Evolutionary conservation across 2,329 filamentous ascomycete genomes (phyloP).

Genomic region (Paracamarosporium sp.): DNA sequence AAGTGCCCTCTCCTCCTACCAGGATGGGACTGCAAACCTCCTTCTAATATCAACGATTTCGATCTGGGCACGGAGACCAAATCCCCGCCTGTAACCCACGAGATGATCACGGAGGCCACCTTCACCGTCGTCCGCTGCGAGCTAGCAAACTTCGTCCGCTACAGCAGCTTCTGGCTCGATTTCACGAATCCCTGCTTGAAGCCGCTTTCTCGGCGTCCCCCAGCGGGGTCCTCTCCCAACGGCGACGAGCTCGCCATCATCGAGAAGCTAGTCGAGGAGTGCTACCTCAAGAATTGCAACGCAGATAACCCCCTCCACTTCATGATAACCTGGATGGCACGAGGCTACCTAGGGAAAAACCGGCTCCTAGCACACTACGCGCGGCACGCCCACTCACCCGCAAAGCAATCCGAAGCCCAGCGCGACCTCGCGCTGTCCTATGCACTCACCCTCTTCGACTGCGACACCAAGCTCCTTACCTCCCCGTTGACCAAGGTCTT

Average conservation of each 20-base stretch:
- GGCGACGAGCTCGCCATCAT: conserved; percentile 40
- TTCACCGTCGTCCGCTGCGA: conserved; percentile 59
- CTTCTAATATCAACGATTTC: conserved; percentile 60
- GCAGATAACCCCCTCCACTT: conserved; percentile 49
- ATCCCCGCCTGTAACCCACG: conserved; percentile 45
- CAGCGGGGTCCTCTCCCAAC: conserved; percentile 18
- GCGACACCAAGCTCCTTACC: conserved; percentile 53
- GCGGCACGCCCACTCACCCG: conserved; percentile 14
- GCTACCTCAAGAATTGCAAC: conserved; percentile 43
- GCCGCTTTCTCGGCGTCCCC: conserved; percentile 41
- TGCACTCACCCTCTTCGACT: conserved; percentile 52
- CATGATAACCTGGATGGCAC: conserved; percentile 55
- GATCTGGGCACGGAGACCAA: conserved; percentile 50
- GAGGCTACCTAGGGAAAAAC: conserved; percentile 56
- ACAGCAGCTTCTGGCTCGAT: conserved; percentile 53
- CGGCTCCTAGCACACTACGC: conserved; percentile 60
- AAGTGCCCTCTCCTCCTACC: conserved; percentile 56
- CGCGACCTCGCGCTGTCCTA: conserved; percentile 36
- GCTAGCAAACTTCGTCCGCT: conserved; percentile 50
- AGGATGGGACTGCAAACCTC: conserved; percentile 55
- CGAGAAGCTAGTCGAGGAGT: conserved; percentile 48
- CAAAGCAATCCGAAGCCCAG: conserved; percentile 25
- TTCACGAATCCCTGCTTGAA: conserved; percentile 53
- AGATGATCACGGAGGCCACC: conserved; percentile 61
- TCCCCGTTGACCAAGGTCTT: conserved; percentile 52